Evolutionary conservation across 805 yeast genomes (phyloP).

Genomic region (Saccharomycopsis amapae): DNA sequence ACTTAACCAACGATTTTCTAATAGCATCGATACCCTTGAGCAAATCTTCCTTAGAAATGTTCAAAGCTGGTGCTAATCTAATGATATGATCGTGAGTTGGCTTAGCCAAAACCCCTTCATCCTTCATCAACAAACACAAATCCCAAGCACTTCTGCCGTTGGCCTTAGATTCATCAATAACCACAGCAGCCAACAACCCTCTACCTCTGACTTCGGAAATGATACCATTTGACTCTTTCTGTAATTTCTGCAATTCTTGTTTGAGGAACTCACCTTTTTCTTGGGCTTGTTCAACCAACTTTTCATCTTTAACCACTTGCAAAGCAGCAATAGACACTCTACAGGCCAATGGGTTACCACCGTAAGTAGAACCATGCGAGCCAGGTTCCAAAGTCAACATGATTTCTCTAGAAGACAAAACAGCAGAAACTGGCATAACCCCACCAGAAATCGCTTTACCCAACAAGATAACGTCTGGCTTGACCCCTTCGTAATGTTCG

Average conservation of each 20-base stretch:
- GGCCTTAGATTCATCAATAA: conserved; percentile 76
- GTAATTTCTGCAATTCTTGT: conserved; percentile 46
- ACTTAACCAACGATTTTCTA: conserved; percentile 43
- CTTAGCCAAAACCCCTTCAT: conserved; percentile 85
- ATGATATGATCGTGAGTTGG: conserved; percentile 96
- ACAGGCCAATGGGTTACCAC: conserved; percentile 95
- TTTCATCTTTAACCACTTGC: conserved; percentile 82
- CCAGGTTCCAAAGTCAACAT: conserved; percentile 90
- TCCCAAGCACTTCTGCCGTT: conserved; percentile 96
- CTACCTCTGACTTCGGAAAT: conserved; percentile 66
- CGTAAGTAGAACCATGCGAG: conserved; percentile 95
- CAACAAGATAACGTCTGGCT: conserved; percentile 82
- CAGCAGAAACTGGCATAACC: conserved; percentile 86
- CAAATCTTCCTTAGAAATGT: conserved; percentile 81
- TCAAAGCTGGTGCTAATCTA: conserved; percentile 93
- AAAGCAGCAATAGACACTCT: conserved; percentile 91
- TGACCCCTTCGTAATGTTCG: conserved; percentile 71
- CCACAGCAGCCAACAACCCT: conserved; percentile 86
- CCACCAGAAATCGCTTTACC: conserved; percentile 98
- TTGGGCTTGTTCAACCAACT: conserved; percentile 70
- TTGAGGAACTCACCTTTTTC: conserved; percentile 66
- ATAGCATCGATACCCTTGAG: conserved; percentile 74
- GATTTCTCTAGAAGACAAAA: conserved; percentile 80
- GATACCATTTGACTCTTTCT: conserved; percentile 46
- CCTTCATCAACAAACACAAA: conserved; percentile 81